A percentile compares a stretch with the other conserved stretches of the same genome.
Evolutionary conservation across 805 yeast species (phyloP).

Genomic region (Candida sithepensis): DNA sequence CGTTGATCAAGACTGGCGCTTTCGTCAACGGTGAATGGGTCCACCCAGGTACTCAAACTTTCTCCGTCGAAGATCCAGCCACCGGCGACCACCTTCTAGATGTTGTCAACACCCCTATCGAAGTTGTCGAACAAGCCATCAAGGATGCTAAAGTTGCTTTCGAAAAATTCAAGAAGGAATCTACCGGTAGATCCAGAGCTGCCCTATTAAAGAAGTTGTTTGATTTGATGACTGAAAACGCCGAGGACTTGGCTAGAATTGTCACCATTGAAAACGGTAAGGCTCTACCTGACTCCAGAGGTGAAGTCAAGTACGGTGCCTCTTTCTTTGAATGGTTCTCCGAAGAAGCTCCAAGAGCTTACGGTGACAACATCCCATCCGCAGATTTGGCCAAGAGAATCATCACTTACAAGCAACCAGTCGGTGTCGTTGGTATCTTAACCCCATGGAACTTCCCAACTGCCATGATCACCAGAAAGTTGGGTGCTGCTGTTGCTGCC

Average conservation of each 20-base stretch:
- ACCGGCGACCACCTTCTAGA: constrained; percentile 45
- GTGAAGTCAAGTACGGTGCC: constrained; percentile 65
- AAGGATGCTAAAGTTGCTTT: constrained; percentile 53
- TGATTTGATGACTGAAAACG: constrained; percentile 51
- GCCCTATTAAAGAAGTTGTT: constrained; percentile 49
- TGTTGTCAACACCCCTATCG: constrained; percentile 52
- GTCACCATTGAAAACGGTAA: constrained; percentile 74
- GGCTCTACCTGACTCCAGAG: constrained; percentile 64
- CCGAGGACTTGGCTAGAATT: constrained; percentile 61
- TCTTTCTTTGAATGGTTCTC: constrained; percentile 88
- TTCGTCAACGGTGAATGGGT: constrained; percentile 77
- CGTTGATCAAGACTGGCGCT: constrained; percentile 57
- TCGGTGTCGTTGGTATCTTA: constrained; percentile 75
- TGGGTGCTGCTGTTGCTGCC: constrained; percentile 75
- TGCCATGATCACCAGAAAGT: constrained; percentile 72
- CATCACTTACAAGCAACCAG: constrained; percentile 64
- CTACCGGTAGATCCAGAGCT: constrained; percentile 56
- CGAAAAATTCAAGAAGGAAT: constrained; percentile 40
- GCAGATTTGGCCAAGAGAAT: constrained; percentile 46
- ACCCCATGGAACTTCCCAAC: constrained; percentile 87
- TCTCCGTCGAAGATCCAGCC: constrained; percentile 78
- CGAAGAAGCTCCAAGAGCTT: constrained; percentile 70
- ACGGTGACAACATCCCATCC: constrained; percentile 66
- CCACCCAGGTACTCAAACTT: constrained; percentile 37
- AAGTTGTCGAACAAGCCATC: constrained; percentile 52